Conservation (phyloP, 805 yeast species). For the Kluyveromyces wickerhamii region DNA sequence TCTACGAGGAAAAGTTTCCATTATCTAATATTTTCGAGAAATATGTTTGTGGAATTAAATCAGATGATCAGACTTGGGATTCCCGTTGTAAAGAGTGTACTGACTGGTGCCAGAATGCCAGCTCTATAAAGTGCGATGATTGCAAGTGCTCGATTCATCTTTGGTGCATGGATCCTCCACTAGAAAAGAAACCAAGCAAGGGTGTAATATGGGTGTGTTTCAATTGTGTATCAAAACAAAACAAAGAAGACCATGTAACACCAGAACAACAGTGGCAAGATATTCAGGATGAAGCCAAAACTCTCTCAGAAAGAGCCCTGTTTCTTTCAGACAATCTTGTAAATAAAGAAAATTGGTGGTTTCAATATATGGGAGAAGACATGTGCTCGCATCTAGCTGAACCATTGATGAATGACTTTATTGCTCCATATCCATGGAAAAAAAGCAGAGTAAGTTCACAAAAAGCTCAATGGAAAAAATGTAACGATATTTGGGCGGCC, state of each 20-base stretch:
- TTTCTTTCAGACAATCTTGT: background rate
- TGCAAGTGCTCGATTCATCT: slow-evolving; percentile 69
- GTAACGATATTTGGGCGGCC: slow-evolving; percentile 11
- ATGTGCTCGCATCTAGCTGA: slow-evolving; percentile 17
- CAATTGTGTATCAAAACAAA: slow-evolving; percentile 51
- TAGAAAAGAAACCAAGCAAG: slow-evolving; percentile 67
- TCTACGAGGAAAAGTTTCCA: slow-evolving; percentile 48
- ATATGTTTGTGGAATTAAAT: slow-evolving; percentile 14
- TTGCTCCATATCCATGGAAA: slow-evolving; percentile 20
- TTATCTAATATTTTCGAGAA: slow-evolving; percentile 19
- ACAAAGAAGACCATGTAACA: background rate
- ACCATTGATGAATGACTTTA: slow-evolving; percentile 12
- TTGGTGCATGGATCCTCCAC: slow-evolving; percentile 80
- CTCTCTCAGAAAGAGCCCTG: background rate
- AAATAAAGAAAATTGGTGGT: slow-evolving; percentile 18
- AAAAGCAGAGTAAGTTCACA: slow-evolving; percentile 7
- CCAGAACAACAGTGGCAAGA: background rate
- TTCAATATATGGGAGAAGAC: slow-evolving; percentile 26
- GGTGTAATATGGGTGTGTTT: slow-evolving; percentile 93
- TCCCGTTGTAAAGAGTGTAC: slow-evolving; percentile 56
- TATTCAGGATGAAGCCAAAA: background rate
- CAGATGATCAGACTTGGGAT: slow-evolving; percentile 8
- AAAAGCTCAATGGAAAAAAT: slow-evolving; percentile 26
- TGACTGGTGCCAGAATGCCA: slow-evolving; percentile 76
- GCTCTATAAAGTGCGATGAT: slow-evolving; percentile 72